Evolutionary conservation across 148 eudicot species (phyloP), one percentile per base, ranked within the genome.

Genomic region (Vaccinium vitisidaea): DNA sequence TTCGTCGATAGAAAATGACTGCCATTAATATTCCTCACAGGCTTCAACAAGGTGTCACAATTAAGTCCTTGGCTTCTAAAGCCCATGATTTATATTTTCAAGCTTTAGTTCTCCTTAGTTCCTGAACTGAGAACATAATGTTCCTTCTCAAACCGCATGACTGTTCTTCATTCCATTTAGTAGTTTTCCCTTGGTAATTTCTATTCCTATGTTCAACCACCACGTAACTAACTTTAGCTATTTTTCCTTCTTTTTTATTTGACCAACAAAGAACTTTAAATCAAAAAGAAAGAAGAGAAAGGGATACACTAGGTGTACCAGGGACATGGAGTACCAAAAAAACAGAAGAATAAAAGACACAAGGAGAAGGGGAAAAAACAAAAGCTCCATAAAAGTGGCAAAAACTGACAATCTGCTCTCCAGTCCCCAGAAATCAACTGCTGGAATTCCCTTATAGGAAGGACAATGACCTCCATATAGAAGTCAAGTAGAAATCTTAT

Each of bases 21-120:
- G 48, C 46, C 30, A 61, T 84, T 84, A 61, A 69, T 63, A 81
- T 46, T 59, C 49, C 74, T 39, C 63, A 12, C 55, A 81, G 25
- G 54, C 71, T 19, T 39, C 32, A 81, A 19, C 74, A 59, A 18
- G 16, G 7, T 8, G 7, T 80, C 61, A 32, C 49, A 53, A 36
- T 78, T 53, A 6, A 8, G 48, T 14, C 2, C 67, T 32, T 56
- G 43, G 25, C 63, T 53, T 43, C 81, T 78, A 54, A 25, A 18
- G 63, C 43, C 59, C 32, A 53, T 53, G 61, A 19, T 30, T 78
- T 16, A 78, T 21, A 13, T 78, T 30, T n/a, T 53, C 36, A 53
- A 43, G 61, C 43, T 78, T 52, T 48, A 77, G 58, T 30, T 79
- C 49, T 79, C 46, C 67, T 54, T 27, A 14, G 39, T 79, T 30